Base-by-base conservation (phyloP, 2,329 filamentous ascomycete genomes). In the Elsinoe arachidis region DNA sequence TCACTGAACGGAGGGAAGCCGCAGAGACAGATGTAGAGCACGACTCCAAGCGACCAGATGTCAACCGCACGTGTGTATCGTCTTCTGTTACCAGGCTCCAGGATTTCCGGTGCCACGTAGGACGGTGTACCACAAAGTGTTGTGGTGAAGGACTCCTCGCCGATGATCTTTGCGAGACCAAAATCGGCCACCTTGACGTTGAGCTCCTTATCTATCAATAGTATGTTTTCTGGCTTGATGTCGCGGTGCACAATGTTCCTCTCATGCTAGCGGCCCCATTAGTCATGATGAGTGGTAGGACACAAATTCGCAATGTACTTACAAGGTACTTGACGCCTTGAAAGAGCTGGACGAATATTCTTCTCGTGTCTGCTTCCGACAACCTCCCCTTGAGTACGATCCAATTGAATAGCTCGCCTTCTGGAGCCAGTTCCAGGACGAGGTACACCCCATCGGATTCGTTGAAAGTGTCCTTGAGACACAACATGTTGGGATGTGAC, bases 1-100 rank as follows among this genome's bases (percentile, higher is more conserved):
- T 99, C 93, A 0, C 90, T 95, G 73, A 99, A 99, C 0, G 93
- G 93, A 3, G 92, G 93, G 67, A 97, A 97, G 35, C 93, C 93
- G 69, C 93, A 97, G 4, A 97, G 80, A 69, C 90, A 96, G 65
- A 97, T 97, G 73, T 97, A 99, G 21, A 99, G 79, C 2, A 99
- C 92, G 2, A 99, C 93, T n/a, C 93, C 93, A 0, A 97, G 79
- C 1, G 91, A 96, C 93, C 93, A 97, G 41, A 97, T 80, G 69
- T 99, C 93, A 9, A 99, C 93, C 2, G 91, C 91, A 66, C 90
- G 89, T 56, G 91, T 96, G 74, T 99, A 99, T 68, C 88, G 88
- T 63, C 93, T 85, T 60, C 90, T 82, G 65, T 83, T 86, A 15
- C 82, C 84, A 61, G 91, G 87, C 66, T 90, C 87, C 3, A 99